phyloP scores from a whole-genome alignment of 2,329 filamentous ascomycete species.

The Sclerotinia borealis region DNA sequence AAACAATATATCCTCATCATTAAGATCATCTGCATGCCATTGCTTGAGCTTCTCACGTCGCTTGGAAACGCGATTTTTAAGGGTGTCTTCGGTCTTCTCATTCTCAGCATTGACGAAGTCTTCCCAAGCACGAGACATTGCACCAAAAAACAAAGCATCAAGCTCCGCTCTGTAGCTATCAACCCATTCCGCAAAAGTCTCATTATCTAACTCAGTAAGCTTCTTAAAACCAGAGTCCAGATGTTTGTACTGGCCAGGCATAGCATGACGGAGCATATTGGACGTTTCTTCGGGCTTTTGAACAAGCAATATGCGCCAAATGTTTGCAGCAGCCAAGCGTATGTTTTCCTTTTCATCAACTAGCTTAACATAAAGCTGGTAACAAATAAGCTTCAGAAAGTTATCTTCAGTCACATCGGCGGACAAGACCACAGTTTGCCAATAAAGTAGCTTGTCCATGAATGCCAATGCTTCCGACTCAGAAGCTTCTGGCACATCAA shows the following conservation, averaged over 20 bases:
- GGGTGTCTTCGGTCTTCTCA: slow-evolving; percentile 67
- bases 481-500: slow-evolving; percentile 58
- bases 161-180: slow-evolving; percentile 73
- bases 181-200: slow-evolving; percentile 82
- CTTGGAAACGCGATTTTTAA: slow-evolving; percentile 62
- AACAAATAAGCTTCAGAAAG: slow-evolving; percentile 81
- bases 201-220: slow-evolving; percentile 81
- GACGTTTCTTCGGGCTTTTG: slow-evolving; percentile 84
- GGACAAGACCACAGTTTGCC: slow-evolving; percentile 86
- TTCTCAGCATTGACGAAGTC: slow-evolving; percentile 82
- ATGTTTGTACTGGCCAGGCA: slow-evolving; percentile 62
- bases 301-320: slow-evolving; percentile 88
- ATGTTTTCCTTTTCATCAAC: slow-evolving; percentile 63
- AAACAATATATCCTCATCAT: slow-evolving; percentile 64
- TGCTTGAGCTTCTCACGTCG: slow-evolving; percentile 75
- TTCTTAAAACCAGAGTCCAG: slow-evolving; percentile 74
- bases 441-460: slow-evolving; percentile 83
- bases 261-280: slow-evolving; percentile 65
- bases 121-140: slow-evolving; percentile 79
- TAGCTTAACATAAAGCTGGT: slow-evolving; percentile 85
- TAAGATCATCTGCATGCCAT: slow-evolving; percentile 67
- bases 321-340: slow-evolving; percentile 69
- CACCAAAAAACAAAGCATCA: slow-evolving; percentile 75
- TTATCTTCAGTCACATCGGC: slow-evolving; percentile 73
- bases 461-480: slow-evolving; percentile 62